phyloP scores from a whole-genome alignment of 768 basidiomycete genomes.

The Auriscalpium vulgare region DNA sequence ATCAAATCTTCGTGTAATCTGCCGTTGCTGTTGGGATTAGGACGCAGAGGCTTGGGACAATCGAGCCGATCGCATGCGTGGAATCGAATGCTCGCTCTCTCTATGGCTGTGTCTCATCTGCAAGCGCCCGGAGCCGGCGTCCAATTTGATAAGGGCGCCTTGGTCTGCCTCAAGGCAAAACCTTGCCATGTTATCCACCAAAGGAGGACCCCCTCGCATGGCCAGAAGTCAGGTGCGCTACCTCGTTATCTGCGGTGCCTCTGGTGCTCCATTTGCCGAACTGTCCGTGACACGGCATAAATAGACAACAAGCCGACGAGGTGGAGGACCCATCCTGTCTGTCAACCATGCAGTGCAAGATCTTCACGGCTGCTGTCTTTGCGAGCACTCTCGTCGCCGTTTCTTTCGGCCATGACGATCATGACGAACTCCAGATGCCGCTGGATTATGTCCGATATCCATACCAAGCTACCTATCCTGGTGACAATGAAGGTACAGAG shows the following conservation, averaged over 20 bases:
- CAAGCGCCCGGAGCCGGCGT: not conserved
- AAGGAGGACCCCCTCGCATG: not conserved
- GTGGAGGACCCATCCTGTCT: not conserved
- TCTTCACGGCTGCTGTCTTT: not conserved
- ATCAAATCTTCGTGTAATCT: too few relatives aligned
- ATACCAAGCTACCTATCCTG: conserved; percentile 49
- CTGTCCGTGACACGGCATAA: not conserved
- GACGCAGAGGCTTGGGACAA: too few relatives aligned
- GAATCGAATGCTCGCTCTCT: too few relatives aligned
- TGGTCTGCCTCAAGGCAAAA: conserved; percentile 5
- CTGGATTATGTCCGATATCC: conserved; percentile 63
- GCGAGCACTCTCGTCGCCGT: conserved; percentile 5
- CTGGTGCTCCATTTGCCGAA: not conserved
- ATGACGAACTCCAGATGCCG: conserved; percentile 47
- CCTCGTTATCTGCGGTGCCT: not conserved
- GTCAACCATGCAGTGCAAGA: not conserved
- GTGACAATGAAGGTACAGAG: conserved; percentile 46
- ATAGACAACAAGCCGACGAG: not conserved
- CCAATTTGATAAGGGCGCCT: not conserved
- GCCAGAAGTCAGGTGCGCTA: not conserved
- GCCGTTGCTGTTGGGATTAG: too few relatives aligned
- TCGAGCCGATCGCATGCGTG: too few relatives aligned
- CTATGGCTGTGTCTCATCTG: too few relatives aligned
- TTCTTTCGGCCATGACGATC: conserved; percentile 28
- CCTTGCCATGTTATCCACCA: not conserved